These are phyloP conservation scores for Lentinula sp. DNA, from an alignment of 768 basidiomycete species.

Conservation along the genomic window DNA sequence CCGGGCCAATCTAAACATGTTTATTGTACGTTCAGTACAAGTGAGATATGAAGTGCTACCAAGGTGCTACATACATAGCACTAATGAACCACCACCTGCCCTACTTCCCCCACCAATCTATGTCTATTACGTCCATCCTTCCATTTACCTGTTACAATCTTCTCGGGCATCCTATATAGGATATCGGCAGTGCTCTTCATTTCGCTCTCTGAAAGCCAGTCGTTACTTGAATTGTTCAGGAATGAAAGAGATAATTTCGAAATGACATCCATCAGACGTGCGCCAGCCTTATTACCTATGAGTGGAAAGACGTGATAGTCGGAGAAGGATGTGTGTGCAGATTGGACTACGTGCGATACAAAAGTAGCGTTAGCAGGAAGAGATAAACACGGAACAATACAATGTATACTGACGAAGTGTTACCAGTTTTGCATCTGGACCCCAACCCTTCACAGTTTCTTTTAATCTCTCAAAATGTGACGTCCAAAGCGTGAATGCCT, in stretches of 20 bases:
- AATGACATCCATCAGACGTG: conserved; percentile 28
- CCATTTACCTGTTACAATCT: conserved; percentile 32
- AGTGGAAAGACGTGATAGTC: conserved; percentile 42
- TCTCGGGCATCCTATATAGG: conserved; percentile 30
- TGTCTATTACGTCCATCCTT: conserved; percentile 40
- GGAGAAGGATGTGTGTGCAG: conserved; percentile 40
- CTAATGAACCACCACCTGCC: conserved; percentile 35
- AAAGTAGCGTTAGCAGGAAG: neutral
- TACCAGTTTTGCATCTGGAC: conserved; percentile 35
- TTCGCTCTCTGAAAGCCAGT: conserved; percentile 23
- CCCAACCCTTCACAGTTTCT: conserved; percentile 52
- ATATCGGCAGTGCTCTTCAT: conserved; percentile 8
- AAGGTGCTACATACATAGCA: conserved; percentile 9
- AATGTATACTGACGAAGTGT: conserved; percentile 37
- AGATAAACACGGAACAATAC: neutral
- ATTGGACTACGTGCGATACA: conserved; percentile 27
- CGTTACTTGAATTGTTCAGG: conserved; percentile 23
- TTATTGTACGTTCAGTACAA: too few species aligned
- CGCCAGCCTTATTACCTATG: conserved; percentile 24
- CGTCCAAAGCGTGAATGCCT: conserved; percentile 75
- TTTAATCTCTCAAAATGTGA: conserved; percentile 60
- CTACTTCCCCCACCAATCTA: conserved; percentile 34
- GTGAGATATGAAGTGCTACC: too few species aligned
- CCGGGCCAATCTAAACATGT: too few species aligned
- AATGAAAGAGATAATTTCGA: conserved; percentile 34